Evolutionary conservation across 345 rosid genomes (phyloP), one percentile per base, ranked within the genome.

Genomic region (Ceriops tagal): DNA sequence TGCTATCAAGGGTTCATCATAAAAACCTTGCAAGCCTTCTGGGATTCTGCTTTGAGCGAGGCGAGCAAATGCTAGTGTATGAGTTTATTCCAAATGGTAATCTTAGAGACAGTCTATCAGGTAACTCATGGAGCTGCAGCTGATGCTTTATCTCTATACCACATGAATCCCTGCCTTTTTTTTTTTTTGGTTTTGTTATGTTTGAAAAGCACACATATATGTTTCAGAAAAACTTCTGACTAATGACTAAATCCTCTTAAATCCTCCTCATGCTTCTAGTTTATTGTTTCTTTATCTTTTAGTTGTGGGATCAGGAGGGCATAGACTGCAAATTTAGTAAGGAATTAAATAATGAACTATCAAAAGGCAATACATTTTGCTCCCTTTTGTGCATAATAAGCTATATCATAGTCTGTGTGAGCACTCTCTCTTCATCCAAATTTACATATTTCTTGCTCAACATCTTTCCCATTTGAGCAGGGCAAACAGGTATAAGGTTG

Each of bases 401-500:
- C 28, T 30, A 5, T 32, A 27, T 9, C 18, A 13, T 43, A 43
- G 4, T 43, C 3, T 0, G 49, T 10, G 18, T 43, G 18, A 11
- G 15, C 46, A 39, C 15, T 39, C 11, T 2, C 11, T 49, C 7
- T 35, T 37, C 16, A 27, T 7, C 8, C 21, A 18, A 53, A 37
- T 16, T 4, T 35, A 34, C 20, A 66, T 59, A 58, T 34, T 32
- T 21, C 28, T 32, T 58, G 1, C 8, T 58, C 39, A 28, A 35
- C 55, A 13, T 56, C 20, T 18, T 70, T 62, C 9, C 32, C 24
- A 19, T 46, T 19, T 20, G 58, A 70, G 75, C 85, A 95, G 99
- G 97, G 56, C 88, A 82, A 80, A 74, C 82, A 8, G 97, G 97
- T 53, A 92, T 92, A 70, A 79, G 82, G 73, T 53, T 96, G 64